Percentiles rank a stretch among this genome's conserved stretches.
Conservation (phyloP, 441 rosid species). For the Populus trichocarpa region DNA sequence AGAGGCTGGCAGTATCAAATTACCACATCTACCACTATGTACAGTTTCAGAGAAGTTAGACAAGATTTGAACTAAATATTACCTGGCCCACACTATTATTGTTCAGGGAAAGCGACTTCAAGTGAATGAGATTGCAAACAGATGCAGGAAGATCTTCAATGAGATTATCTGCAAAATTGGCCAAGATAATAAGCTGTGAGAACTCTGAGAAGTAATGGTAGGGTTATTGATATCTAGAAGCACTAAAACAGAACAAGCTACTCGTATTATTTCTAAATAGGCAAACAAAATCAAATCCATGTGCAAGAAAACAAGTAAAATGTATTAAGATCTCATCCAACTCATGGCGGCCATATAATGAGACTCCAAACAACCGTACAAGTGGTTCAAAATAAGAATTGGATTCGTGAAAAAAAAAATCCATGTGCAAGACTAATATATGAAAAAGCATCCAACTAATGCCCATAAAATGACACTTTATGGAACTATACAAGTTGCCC, state of each 20-base stretch:
- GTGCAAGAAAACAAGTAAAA: background rate
- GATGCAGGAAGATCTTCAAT: constrained; percentile 79
- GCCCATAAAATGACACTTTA: background rate
- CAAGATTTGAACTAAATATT: constrained; percentile 10
- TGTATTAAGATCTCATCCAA: background rate
- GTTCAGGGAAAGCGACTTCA: constrained; percentile 74
- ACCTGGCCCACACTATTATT: constrained; percentile 78
- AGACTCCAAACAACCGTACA: background rate
- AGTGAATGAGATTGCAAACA: constrained; percentile 68
- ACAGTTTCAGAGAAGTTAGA: constrained; percentile 2
- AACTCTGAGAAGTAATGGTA: constrained; percentile 13
- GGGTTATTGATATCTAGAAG: background rate
- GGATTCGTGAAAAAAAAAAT: background rate
- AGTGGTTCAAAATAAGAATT: background rate
- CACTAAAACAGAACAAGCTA: background rate
- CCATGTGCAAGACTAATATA: background rate
- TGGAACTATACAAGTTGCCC: background rate
- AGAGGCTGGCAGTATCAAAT: background rate
- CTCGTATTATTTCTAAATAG: background rate
- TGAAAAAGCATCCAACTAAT: background rate
- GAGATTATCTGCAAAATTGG: constrained; percentile 64
- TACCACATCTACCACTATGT: background rate
- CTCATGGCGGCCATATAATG: background rate
- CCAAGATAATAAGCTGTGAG: constrained; percentile 16
- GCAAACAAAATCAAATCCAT: background rate